Percentiles rank a stretch among this genome's conserved stretches.
These are phyloP conservation scores for Casuarina glauca DNA, from an alignment of 306 rosid genomes.

Conservation along the genomic window DNA sequence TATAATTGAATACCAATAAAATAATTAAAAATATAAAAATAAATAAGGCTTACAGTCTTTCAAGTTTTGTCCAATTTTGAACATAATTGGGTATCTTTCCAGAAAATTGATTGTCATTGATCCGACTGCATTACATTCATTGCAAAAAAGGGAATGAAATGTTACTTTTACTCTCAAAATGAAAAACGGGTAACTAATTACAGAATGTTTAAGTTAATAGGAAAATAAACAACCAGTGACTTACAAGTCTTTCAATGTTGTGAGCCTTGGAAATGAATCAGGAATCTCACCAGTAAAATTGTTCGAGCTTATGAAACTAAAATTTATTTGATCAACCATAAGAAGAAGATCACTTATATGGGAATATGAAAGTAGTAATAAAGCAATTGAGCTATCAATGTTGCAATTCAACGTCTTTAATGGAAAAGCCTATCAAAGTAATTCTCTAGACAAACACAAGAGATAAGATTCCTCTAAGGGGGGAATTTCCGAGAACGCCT, in stretches of 20 bases:
- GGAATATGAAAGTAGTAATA: no score
- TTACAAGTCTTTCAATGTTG: slow-evolving; percentile 30
- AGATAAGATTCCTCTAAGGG: neutral
- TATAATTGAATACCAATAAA: neutral
- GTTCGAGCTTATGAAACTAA: neutral
- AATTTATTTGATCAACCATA: no score
- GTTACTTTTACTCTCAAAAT: no score
- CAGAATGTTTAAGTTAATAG: no score
- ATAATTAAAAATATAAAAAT: neutral
- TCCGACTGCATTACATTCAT: slow-evolving; percentile 44
- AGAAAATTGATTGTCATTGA: slow-evolving; percentile 60
- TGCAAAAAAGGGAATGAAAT: no score
- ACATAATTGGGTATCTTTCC: slow-evolving; percentile 59
- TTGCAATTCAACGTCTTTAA: no score
- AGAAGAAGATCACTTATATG: no score
- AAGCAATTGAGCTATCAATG: no score
- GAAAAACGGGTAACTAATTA: no score
- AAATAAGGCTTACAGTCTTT: slow-evolving; percentile 34
- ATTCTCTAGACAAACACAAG: no score
- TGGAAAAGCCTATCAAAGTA: no score
- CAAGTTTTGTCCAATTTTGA: slow-evolving; percentile 62
- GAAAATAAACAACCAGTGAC: no score
- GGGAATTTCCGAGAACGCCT: neutral
- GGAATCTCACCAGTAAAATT: slow-evolving; percentile 46
- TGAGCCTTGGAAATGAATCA: slow-evolving; percentile 22